A percentile compares a stretch with the other conserved stretches of the same genome.
These are phyloP conservation scores for Suhomyces faveliae DNA, from an alignment of 805 yeast genomes.

Conservation along the genomic window DNA sequence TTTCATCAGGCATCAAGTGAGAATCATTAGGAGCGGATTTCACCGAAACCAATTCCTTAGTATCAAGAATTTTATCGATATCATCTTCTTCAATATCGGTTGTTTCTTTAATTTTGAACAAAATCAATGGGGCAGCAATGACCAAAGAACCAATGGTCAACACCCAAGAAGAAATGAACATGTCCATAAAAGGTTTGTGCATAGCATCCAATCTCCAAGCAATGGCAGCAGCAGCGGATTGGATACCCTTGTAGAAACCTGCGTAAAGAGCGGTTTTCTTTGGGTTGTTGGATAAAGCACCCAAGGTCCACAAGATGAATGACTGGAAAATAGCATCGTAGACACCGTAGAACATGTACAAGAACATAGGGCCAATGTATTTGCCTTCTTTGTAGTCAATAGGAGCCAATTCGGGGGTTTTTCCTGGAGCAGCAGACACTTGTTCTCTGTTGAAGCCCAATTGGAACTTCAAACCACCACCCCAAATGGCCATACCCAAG, in stretches of 20 bases:
- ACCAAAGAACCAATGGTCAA: constrained; percentile 47
- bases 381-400: constrained; percentile 47
- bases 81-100: constrained; percentile 38
- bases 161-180: constrained; percentile 50
- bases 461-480: constrained; percentile 56
- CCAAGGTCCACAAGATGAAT: constrained; percentile 56
- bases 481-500: constrained; percentile 52
- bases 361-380: constrained; percentile 59
- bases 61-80: constrained; percentile 6
- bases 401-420: constrained; percentile 16
- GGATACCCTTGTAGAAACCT: constrained; percentile 63
- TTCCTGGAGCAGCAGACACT: constrained; percentile 13
- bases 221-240: constrained; percentile 62
- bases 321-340: constrained; percentile 63
- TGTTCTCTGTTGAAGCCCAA: constrained; percentile 38
- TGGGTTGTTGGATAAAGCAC: constrained; percentile 57
- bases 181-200: constrained; percentile 32
- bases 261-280: constrained; percentile 56
- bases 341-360: constrained; percentile 61
- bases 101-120: constrained; percentile 43
- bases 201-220: constrained; percentile 57
- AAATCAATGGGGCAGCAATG: constrained; percentile 48
- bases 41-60: constrained; percentile 25
- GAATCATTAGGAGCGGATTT: constrained; percentile 14
- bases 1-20: not conserved